Base-by-base conservation (phyloP, 371 early-diverging fungal genomes). In the Mortierella sp. region DNA sequence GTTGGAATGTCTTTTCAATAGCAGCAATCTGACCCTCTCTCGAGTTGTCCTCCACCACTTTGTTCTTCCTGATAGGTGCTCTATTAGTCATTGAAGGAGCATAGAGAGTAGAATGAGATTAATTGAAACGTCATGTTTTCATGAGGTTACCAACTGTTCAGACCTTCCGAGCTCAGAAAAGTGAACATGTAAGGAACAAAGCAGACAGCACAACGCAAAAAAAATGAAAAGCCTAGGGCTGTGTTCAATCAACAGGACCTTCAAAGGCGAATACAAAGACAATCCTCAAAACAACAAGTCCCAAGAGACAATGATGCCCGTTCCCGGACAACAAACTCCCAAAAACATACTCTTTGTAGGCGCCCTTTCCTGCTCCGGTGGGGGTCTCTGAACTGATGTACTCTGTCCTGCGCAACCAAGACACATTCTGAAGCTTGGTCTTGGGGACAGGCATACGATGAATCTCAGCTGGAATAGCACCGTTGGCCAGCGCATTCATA, bases 1-100 rank as follows among this genome's bases (percentile, higher is more conserved):
- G 89, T 2, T 91, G 89, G 87, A 98, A 96, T n/a, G 96, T 94
- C 52, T 91, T 88, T 71, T 93, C 92, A 47, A 97, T 93, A 13
- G 93, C 91, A 31, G 83, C 89, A 73, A 96, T 84, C 84, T 96
- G 94, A n/a, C 91, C 94, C 72, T 93, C 91, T 14, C 83, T 84
- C 34, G 92, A 88, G 65, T 90, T 91, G 79, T 92, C 92, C 31
- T 80, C 73, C 3, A 55, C 76, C 65, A 76, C 31, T 4, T 71
- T 73, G 26, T 48, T 71, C 50, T 63, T 83, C 48, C 77, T 79
- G 31, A 44, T 47, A n/a, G 28, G 24, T 16, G 80, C 34, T 0
- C 84, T 84, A 84, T 70, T n/a, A 11, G n/a, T 19, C 26, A 38
- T 14, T 54, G 44, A 72, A 70, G 0, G 28, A 54, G 58, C 6